Base-by-base conservation (phyloP, 495 filamentous ascomycete species). In the Aspergillus nanangensis region DNA sequence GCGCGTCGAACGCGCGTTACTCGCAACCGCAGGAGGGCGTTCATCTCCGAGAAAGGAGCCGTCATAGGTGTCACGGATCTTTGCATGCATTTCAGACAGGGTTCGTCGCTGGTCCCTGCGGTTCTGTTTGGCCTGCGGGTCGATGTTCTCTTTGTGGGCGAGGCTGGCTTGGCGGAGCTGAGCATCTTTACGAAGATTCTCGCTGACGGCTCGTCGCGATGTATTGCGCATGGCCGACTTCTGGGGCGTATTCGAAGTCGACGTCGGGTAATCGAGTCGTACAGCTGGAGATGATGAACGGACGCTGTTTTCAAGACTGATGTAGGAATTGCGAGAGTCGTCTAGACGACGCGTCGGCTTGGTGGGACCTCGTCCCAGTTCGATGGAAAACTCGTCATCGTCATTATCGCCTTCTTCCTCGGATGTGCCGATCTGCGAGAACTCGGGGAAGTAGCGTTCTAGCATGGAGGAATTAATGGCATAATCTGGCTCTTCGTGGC, bases 401-500 rank as follows among this genome's bases (percentile, higher is more conserved):
- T 64, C 55, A 21, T 66, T 56, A 31, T 54, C 45, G 19, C 60
- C 54, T 22, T 67, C 69, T 32, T 70, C 69, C 37, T 70, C 65
- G 1, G 71, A 72, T 3, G 67, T 62, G 23, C 62, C 60, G 7
- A 69, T 52, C 45, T 71, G 64, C 7, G 73, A 73, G 45, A 78
- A 84, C 51, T 84, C 75, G 18, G 82, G 82, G 61, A 85, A 84
- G 41, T 76, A 71, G 52, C 74, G 76, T 18, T 76, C 78, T 35
- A 85, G 67, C 27, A 74, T 80, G 8, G 81, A 85, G 5, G 80
- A 84, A 65, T 84, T 79, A 54, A 84, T 72, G 24, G 61, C 65
- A 43, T 67, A 76, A 36, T 76, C 70, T 8, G 69, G 70, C 38
- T 76, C 70, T 19, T 64, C 54, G 17, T 66, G 44, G 4, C 46